Conservation (phyloP, 179 eudicot genomes). For the Silene noctiflora region DNA sequence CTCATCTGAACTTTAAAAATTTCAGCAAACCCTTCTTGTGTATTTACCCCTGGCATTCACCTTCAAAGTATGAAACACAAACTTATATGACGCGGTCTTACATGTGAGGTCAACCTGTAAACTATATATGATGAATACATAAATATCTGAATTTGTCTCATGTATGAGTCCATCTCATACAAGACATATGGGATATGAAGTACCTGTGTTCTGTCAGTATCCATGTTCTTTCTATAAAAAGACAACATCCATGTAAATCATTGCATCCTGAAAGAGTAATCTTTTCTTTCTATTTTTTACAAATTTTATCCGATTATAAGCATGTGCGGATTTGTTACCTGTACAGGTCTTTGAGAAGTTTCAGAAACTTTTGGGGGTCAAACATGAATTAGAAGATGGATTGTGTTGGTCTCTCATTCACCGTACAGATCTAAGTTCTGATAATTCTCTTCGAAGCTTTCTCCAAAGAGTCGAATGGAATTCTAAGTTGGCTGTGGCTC, state of each 20-base stretch:
- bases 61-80: too few relatives aligned
- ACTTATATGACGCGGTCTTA: too few relatives aligned
- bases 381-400: constrained; percentile 81
- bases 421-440: constrained; percentile 56
- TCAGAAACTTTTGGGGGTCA: constrained; percentile 83
- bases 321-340: constrained; percentile 24
- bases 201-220: not conserved
- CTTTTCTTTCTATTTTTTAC: not conserved
- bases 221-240: not conserved
- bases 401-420: constrained; percentile 86
- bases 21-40: too few relatives aligned
- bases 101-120: not conserved
- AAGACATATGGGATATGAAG: not conserved
- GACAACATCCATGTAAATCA: not conserved
- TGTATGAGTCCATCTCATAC: not conserved
- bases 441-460: constrained; percentile 46
- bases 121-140: not conserved
- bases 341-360: constrained; percentile 60
- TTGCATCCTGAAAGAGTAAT: not conserved
- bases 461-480: constrained; percentile 77
- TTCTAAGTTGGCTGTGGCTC: constrained; percentile 90
- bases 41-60: too few relatives aligned
- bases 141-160: not conserved
- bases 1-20: too few relatives aligned
- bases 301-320: not conserved